Conservation (phyloP, 805 yeast genomes). For the Starmerella cellae region DNA sequence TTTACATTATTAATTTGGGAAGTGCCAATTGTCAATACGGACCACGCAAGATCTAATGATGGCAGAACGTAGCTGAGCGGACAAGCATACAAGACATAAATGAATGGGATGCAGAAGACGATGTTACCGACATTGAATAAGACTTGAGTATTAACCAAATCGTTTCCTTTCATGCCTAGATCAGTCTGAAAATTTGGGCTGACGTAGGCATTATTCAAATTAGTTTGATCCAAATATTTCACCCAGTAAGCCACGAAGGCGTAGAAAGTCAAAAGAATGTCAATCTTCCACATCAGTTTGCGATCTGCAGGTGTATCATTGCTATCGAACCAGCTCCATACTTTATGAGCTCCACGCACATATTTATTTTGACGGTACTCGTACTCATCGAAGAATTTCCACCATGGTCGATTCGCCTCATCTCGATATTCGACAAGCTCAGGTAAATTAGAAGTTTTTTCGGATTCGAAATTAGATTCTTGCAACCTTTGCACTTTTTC, state of each 20-base stretch:
- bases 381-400: slow-evolving; percentile 41
- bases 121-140: slow-evolving; percentile 47
- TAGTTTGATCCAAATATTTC: slow-evolving; percentile 48
- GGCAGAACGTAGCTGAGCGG: slow-evolving; percentile 45
- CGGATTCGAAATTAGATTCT: slow-evolving; percentile 6
- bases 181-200: slow-evolving; percentile 29
- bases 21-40: slow-evolving; percentile 46
- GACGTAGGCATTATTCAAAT: slow-evolving; percentile 52
- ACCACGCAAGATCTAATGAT: slow-evolving; percentile 51
- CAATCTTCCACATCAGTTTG: slow-evolving; percentile 40
- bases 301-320: slow-evolving; percentile 39
- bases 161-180: slow-evolving; percentile 47
- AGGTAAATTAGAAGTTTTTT: neutral
- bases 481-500: slow-evolving; percentile 1
- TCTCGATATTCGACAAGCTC: slow-evolving; percentile 14
- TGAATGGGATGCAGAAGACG: slow-evolving; percentile 49
- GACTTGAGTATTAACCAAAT: slow-evolving; percentile 44
- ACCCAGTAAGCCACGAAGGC: slow-evolving; percentile 55
- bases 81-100: slow-evolving; percentile 41
- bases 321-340: slow-evolving; percentile 46
- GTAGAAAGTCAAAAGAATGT: slow-evolving; percentile 39
- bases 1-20: slow-evolving; percentile 38
- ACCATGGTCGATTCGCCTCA: slow-evolving; percentile 26
- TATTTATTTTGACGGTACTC: slow-evolving; percentile 39
- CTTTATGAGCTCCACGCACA: slow-evolving; percentile 27